Conservation (phyloP, 2,329 filamentous ascomycete genomes). For the Penicillium aurantiogriseum region DNA sequence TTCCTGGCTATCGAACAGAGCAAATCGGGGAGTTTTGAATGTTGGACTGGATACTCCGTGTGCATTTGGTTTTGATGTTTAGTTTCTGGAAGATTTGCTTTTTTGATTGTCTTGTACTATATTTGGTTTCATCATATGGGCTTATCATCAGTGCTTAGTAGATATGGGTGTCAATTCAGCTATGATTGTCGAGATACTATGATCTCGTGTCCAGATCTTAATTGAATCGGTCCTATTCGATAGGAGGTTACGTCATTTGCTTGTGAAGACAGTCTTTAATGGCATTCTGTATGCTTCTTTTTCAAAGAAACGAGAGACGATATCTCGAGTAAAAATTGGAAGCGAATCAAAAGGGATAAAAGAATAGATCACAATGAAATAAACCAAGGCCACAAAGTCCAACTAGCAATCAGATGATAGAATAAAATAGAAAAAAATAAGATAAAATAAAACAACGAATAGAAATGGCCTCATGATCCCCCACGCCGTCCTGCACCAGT, state of each 20-base stretch:
- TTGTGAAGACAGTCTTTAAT: constrained; percentile 9
- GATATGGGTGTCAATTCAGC: not conserved
- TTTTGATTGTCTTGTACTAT: not conserved
- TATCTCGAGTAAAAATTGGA: not conserved
- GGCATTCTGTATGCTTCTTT: constrained; percentile 19
- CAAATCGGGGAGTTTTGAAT: constrained; percentile 22
- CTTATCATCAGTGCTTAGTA: not conserved
- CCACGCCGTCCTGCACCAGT: constrained; percentile 42
- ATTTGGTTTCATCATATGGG: not conserved
- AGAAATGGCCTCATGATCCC: constrained; percentile 8
- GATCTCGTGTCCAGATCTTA: constrained; percentile 1
- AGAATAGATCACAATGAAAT: constrained; percentile 13
- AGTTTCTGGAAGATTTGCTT: not conserved
- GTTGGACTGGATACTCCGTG: not conserved
- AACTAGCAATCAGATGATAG: not conserved
- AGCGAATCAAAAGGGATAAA: not conserved
- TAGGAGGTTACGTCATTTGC: not conserved
- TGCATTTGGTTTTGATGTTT: not conserved
- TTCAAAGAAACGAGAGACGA: not conserved
- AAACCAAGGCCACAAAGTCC: constrained; percentile 5
- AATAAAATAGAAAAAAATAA: not conserved
- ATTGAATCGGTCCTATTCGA: not conserved
- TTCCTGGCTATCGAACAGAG: constrained; percentile 15
- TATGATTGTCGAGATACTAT: not conserved
- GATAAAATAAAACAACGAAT: constrained; percentile 6